A percentile compares a stretch with the other conserved stretches of the same genome.
Conservation (phyloP, 257 asterid species). For the Jacaranda mimosifolia region DNA sequence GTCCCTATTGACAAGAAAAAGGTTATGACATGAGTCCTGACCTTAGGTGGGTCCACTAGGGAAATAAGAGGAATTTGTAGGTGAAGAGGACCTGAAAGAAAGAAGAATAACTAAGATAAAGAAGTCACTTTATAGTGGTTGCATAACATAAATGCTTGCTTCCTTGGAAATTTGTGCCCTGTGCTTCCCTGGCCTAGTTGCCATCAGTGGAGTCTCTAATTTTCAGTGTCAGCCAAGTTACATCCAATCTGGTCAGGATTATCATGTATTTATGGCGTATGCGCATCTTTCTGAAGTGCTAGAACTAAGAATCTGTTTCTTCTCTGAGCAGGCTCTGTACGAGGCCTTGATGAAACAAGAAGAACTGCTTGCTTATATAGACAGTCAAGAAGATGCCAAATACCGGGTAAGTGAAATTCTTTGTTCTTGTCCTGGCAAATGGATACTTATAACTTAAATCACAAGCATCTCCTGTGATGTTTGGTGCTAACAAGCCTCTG, state of each 20-base stretch:
- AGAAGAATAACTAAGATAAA: background rate
- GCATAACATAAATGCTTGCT: no score
- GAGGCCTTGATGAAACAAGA: conserved; percentile 98
- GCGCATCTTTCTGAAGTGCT: background rate
- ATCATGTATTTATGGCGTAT: background rate
- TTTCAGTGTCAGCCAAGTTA: no score
- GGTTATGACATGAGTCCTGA: background rate
- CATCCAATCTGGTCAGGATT: background rate
- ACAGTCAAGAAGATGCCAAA: conserved; percentile 83
- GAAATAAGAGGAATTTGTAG: background rate
- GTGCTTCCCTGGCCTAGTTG: no score
- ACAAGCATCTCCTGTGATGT: background rate
- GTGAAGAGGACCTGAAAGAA: background rate
- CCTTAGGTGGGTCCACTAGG: background rate
- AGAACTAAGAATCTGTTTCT: conserved; percentile 4
- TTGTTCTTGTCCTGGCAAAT: background rate
- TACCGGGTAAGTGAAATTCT: conserved; percentile 59
- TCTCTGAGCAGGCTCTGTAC: conserved; percentile 74
- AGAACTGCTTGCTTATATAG: conserved; percentile 93
- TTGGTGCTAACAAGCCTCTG: conserved; percentile 2
- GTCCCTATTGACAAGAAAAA: background rate
- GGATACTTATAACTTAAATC: background rate
- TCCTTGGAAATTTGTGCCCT: no score
- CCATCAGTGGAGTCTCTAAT: no score
- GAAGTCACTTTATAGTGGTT: background rate